A percentile compares a stretch with the other conserved stretches of the same genome.
Evolutionary conservation across 345 rosid species (phyloP).

Genomic region (Leavenworthia alabamica): DNA sequence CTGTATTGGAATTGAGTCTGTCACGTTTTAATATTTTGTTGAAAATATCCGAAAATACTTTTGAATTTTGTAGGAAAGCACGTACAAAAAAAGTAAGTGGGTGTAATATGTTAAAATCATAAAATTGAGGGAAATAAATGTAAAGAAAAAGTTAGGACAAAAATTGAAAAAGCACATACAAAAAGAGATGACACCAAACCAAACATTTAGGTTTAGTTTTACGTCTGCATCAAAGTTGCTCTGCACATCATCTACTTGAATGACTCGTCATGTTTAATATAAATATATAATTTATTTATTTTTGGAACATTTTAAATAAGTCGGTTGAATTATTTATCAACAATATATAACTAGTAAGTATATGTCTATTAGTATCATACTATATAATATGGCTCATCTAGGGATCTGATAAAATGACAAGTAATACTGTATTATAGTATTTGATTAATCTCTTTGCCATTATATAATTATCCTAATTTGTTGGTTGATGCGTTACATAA

Average conservation of each 20-base stretch:
- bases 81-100: background rate
- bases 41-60: background rate
- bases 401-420: background rate
- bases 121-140: background rate
- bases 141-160: background rate
- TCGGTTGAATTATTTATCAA: background rate
- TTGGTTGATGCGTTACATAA: slow-evolving; percentile 4
- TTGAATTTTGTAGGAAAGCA: background rate
- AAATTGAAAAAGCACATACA: background rate
- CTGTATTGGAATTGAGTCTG: background rate
- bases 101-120: background rate
- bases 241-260: background rate
- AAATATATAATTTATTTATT: background rate
- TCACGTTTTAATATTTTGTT: background rate
- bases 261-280: slow-evolving; percentile 5
- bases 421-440: background rate
- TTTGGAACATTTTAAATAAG: background rate
- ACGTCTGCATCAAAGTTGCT: slow-evolving; percentile 12
- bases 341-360: no score
- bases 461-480: background rate
- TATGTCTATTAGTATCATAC: background rate
- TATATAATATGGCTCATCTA: background rate
- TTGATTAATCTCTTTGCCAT: background rate
- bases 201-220: slow-evolving; percentile 21
- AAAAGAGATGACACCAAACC: slow-evolving; percentile 13